Percentiles rank a stretch among this genome's conserved stretches.
Conservation (phyloP, 176 grass and related monocot genomes). For the Raddia distichophylla region DNA sequence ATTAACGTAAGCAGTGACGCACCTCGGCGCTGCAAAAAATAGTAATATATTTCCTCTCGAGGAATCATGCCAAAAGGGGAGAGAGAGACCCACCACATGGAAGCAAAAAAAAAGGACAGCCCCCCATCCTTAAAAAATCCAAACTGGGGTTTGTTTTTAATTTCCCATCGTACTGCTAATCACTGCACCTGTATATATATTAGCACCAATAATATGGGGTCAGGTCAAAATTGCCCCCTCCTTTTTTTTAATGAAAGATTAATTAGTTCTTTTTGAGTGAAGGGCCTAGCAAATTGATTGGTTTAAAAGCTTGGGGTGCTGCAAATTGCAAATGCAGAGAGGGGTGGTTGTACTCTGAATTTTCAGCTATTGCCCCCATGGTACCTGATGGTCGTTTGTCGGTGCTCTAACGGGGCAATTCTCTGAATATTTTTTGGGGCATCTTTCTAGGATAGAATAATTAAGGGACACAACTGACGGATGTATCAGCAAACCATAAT, state of each 20-base stretch:
- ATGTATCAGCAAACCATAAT: slow-evolving; percentile 37
- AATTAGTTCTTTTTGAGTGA: neutral
- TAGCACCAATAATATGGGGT: slow-evolving; percentile 7
- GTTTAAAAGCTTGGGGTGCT: neutral
- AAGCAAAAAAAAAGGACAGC: slow-evolving; percentile 41
- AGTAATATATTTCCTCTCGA: slow-evolving; percentile 48
- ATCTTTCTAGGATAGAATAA: slow-evolving; percentile 38
- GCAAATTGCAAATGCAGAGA: neutral
- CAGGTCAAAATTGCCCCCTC: slow-evolving; percentile 24
- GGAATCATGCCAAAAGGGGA: slow-evolving; percentile 61
- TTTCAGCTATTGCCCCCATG: slow-evolving; percentile 39
- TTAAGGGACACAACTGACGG: slow-evolving; percentile 27
- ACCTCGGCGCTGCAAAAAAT: slow-evolving; percentile 35
- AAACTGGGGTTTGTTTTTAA: slow-evolving; percentile 30
- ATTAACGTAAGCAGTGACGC: slow-evolving; percentile 92
- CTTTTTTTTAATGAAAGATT: neutral
- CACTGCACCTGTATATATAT: neutral
- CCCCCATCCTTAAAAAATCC: slow-evolving; percentile 43
- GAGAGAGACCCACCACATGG: slow-evolving; percentile 40
- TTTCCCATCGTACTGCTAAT: neutral
- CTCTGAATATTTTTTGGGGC: slow-evolving; percentile 29
- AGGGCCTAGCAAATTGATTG: neutral
- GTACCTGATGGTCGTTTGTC: slow-evolving; percentile 45
- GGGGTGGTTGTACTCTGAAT: slow-evolving; percentile 38
- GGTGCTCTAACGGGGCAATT: slow-evolving; percentile 45